A percentile compares a stretch with the other conserved stretches of the same genome.
These are phyloP conservation scores for Coemansia sp. DNA, from an alignment of 192 early-diverging fungal genomes.

Conservation along the genomic window DNA sequence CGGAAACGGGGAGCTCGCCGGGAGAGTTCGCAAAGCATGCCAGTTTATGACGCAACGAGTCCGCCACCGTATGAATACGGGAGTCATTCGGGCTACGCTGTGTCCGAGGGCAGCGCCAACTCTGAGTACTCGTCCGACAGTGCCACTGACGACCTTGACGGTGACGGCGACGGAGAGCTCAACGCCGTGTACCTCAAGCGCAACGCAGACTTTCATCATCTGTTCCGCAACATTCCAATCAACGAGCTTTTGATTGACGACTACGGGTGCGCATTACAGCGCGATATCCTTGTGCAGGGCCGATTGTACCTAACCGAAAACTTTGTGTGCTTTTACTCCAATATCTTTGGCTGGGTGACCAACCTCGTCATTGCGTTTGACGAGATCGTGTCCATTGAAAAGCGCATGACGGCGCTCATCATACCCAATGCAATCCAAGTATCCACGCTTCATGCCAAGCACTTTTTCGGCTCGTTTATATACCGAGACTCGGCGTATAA, in stretches of 20 bases:
- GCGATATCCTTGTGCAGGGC: constrained; percentile 86
- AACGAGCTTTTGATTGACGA: constrained; percentile 61
- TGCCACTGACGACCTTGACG: constrained; percentile 11
- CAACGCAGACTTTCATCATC: constrained; percentile 56
- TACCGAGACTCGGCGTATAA: constrained; percentile 78
- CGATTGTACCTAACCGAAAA: constrained; percentile 79
- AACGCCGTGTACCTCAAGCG: constrained; percentile 57
- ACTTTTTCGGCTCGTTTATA: constrained; percentile 85
- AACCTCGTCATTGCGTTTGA: constrained; percentile 71
- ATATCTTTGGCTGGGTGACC: constrained; percentile 89
- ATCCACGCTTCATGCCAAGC: constrained; percentile 67
- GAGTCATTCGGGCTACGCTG: constrained; percentile 6
- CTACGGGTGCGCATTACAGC: constrained; percentile 83
- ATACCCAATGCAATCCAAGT: constrained; percentile 89
- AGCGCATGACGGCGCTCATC: constrained; percentile 77
- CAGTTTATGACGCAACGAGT: constrained; percentile 8
- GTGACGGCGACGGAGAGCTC: constrained; percentile 41
- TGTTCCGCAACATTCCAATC: constrained; percentile 57
- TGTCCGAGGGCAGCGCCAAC: not conserved
- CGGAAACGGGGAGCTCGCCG: constrained; percentile 11
- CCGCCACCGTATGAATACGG: not conserved
- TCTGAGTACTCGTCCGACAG: constrained; percentile 24
- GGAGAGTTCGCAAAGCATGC: constrained; percentile 47
- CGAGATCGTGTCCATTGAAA: constrained; percentile 82
- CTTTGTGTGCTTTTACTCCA: constrained; percentile 81